phyloP scores from a whole-genome alignment of 495 filamentous ascomycete species.

The Xylaria acuta region DNA sequence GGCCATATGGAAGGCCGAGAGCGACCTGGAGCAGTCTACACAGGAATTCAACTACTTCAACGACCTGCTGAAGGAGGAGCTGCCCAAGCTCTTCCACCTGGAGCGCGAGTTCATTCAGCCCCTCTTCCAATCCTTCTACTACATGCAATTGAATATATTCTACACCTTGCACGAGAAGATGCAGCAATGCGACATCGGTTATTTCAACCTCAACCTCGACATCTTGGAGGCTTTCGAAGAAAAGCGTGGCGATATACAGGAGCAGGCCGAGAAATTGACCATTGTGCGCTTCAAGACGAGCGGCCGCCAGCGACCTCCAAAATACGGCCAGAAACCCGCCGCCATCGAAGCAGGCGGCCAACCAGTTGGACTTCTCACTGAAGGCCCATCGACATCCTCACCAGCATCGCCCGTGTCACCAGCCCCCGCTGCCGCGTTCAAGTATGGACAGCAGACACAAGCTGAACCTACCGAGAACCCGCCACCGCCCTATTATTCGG shows the following conservation, averaged over 20 bases:
- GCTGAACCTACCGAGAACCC: conserved; percentile 42
- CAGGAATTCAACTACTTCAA: conserved; percentile 98
- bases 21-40: conserved; percentile 87
- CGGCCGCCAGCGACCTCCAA: conserved; percentile 64
- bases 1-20: conserved; percentile 93
- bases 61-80: conserved; percentile 91
- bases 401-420: background rate
- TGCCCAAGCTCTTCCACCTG: conserved; percentile 90
- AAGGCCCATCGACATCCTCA: conserved; percentile 40
- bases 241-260: conserved; percentile 86
- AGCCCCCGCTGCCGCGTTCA: conserved; percentile 29
- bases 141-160: conserved; percentile 99
- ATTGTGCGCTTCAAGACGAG: conserved; percentile 91
- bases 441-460: conserved; percentile 34
- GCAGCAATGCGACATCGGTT: conserved; percentile 95
- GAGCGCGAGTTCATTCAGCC: conserved; percentile 97
- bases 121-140: conserved; percentile 99
- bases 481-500: conserved; percentile 70
- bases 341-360: conserved; percentile 46
- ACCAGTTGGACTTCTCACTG: conserved; percentile 50
- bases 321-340: conserved; percentile 56
- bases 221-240: conserved; percentile 87
- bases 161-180: conserved; percentile 98
- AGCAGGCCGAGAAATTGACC: conserved; percentile 76
- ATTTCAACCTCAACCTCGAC: conserved; percentile 90